Percentiles rank a stretch among this genome's conserved stretches.
Evolutionary conservation across 805 yeast species (phyloP).

Genomic region (Pichia rugopelliculosa): DNA sequence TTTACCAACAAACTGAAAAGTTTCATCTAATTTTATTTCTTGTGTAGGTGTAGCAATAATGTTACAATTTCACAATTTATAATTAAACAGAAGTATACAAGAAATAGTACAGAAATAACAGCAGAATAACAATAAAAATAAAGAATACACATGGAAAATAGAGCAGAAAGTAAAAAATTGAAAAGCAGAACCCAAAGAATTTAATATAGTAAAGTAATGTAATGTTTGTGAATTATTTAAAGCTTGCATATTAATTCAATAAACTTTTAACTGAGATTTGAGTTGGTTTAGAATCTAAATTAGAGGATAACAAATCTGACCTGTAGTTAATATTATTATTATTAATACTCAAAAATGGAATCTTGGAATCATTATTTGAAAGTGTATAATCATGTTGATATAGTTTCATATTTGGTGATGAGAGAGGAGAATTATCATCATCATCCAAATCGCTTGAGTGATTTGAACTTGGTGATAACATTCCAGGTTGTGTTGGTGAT

Average conservation of each 20-base stretch:
- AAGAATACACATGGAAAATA: not conserved
- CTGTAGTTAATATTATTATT: not conserved
- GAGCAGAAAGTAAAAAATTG: not conserved
- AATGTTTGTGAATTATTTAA: not conserved
- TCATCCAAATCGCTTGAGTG: slow-evolving; percentile 5
- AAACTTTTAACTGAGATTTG: slow-evolving; percentile 23
- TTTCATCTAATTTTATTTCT: no score
- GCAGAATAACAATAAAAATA: not conserved
- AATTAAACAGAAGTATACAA: not conserved
- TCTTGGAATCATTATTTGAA: not conserved
- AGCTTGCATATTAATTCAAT: slow-evolving; percentile 13
- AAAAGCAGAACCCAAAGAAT: not conserved
- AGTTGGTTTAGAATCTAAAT: slow-evolving; percentile 7
- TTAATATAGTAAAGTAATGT: not conserved
- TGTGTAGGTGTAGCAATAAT: no score
- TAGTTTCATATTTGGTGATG: slow-evolving; percentile 22
- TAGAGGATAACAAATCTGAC: not conserved
- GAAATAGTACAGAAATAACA: not conserved
- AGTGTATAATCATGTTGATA: slow-evolving; percentile 3
- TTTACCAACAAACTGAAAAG: no score
- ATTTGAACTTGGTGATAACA: slow-evolving; percentile 11
- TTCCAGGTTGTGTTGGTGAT: slow-evolving; percentile 8
- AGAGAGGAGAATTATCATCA: slow-evolving; percentile 21
- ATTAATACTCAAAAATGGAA: slow-evolving; percentile 6
- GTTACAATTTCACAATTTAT: not conserved